Evolutionary conservation across 2,329 filamentous ascomycete species (phyloP), one percentile per base, ranked within the genome.

Genomic region (Myriosclerotinia duriaeana): DNA sequence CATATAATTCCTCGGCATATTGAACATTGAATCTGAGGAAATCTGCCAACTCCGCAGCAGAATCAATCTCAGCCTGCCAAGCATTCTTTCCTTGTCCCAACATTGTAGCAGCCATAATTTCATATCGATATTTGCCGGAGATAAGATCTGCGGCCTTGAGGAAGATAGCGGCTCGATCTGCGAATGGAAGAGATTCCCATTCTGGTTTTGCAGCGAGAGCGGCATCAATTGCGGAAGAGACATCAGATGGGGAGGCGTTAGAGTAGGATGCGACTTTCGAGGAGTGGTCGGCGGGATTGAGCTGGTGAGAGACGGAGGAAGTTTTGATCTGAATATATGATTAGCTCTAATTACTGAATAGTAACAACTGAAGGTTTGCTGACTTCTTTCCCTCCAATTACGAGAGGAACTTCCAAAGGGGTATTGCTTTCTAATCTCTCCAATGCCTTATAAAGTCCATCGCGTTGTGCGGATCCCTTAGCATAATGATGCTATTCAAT

Each of bases 41-140:
- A 78, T 98, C 95, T 73, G 87, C 89, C 73, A 96, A 81, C 83
- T 98, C 95, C 11, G 94, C 95, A 22, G 93, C 94, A 52, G 93
- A 85, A 79, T 98, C 94, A 71, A 98, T 98, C 84, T 98, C 94
- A 20, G 95, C 94, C 80, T 98, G 94, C 93, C 93, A 98, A 59
- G 92, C 92, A 78, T 97, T 98, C 86, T 98, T 98, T 75, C 95
- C 94, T 80, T 98, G 94, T 69, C 94, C 94, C 50, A 97, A 83
- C 87, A 98, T 97, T 14, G 94, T 97, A 53, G 92, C 87, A 12
- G 95, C 94, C 91, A 98, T 96, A 73, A 98, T 86, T 66, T 97
- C 92, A 79, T 97, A 97, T 76, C 95, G 87, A 80, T 98, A 97
- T 81, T 98, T 98, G 71, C 86, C 90, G 61, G 90, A 83, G 72